phyloP scores from a whole-genome alignment of 129 eudicot genomes.

The Gnaphalium uliginosum region DNA sequence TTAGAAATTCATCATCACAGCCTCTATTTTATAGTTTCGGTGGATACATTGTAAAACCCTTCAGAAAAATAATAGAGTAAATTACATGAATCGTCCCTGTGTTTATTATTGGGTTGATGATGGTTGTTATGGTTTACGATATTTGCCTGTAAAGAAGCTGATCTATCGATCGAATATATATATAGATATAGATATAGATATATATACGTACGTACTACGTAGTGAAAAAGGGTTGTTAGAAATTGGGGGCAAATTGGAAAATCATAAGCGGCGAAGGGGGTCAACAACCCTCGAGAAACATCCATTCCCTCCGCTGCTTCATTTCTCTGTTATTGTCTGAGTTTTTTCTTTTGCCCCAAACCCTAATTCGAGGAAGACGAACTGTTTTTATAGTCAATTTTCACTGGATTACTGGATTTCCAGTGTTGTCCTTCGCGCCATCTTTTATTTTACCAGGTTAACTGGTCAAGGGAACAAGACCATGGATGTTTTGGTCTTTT shows the following conservation, averaged over 20 bases:
- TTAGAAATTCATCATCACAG: constrained; percentile 34
- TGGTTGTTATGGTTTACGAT: not conserved
- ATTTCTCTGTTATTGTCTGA: constrained; percentile 23
- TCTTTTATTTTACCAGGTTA: no score
- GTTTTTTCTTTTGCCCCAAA: constrained; percentile 26
- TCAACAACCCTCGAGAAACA: constrained; percentile 40
- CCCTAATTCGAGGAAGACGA: not conserved
- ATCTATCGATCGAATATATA: not conserved
- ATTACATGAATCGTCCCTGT: not conserved
- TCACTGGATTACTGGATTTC: not conserved
- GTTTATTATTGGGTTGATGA: not conserved
- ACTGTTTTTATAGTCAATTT: not conserved
- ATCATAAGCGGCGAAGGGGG: constrained; percentile 46
- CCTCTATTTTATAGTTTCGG: constrained; percentile 15
- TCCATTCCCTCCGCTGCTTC: constrained; percentile 33
- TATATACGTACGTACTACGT: not conserved
- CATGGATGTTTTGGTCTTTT: no score
- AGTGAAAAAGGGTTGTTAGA: constrained; percentile 32
- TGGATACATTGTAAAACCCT: not conserved
- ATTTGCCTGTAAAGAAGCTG: no score
- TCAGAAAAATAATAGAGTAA: not conserved
- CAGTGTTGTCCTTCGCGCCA: not conserved
- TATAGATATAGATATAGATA: not conserved
- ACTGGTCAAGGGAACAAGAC: no score
- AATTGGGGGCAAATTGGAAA: constrained; percentile 12